Conservation (phyloP, 768 basidiomycete genomes). For the Russula compacta region DNA sequence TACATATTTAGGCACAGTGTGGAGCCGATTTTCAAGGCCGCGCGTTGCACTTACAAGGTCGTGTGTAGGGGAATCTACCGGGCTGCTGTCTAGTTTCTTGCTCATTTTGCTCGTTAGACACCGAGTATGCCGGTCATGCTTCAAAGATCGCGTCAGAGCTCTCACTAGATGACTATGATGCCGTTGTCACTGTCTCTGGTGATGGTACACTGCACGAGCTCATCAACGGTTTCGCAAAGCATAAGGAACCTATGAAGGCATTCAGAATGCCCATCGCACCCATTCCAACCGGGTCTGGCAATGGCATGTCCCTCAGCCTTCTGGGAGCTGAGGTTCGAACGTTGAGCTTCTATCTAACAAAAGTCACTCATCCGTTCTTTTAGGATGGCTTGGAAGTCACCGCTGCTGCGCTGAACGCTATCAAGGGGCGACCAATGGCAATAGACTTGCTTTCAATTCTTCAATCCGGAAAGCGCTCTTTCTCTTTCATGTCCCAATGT, state of each 20-base stretch:
- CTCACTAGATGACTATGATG: conserved; percentile 50
- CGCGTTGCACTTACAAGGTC: conserved; percentile 53
- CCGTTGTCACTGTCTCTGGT: conserved; percentile 67
- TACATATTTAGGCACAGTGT: conserved; percentile 47
- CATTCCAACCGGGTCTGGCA: conserved; percentile 78
- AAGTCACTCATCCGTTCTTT: background rate
- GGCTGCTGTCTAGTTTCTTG: background rate
- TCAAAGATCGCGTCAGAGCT: conserved; percentile 51
- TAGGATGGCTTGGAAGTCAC: conserved; percentile 65
- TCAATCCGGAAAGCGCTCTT: conserved; percentile 49
- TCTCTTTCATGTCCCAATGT: conserved; percentile 80
- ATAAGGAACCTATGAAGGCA: conserved; percentile 48
- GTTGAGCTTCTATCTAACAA: background rate
- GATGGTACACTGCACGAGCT: conserved; percentile 82
- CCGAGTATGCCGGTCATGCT: conserved; percentile 56
- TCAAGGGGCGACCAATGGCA: conserved; percentile 75
- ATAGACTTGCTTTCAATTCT: conserved; percentile 72
- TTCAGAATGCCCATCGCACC: conserved; percentile 64
- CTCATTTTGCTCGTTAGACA: conserved; percentile 37
- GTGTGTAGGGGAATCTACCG: conserved; percentile 39
- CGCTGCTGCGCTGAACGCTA: conserved; percentile 62
- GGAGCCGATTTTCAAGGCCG: conserved; percentile 63
- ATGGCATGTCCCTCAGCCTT: conserved; percentile 65
- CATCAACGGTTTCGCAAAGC: conserved; percentile 71
- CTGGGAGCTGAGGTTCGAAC: conserved; percentile 51